A percentile compares a stretch with the other conserved stretches of the same genome.
These are phyloP conservation scores for Epichloe glyceriae DNA, from an alignment of 2,329 filamentous ascomycete genomes.

Conservation along the genomic window DNA sequence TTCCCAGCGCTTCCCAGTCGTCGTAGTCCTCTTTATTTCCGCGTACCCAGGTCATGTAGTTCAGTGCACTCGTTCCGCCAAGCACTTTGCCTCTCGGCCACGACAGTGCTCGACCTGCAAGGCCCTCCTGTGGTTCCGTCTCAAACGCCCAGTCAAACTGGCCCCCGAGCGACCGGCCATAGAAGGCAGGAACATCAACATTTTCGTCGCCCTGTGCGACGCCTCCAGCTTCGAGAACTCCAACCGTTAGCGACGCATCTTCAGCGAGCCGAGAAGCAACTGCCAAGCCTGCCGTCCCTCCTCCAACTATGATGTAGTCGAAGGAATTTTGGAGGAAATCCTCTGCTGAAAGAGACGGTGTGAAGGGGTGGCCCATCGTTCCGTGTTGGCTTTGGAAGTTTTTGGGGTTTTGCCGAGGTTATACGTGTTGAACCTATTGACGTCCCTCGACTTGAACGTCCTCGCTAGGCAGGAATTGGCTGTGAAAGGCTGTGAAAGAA, in stretches of 20 bases:
- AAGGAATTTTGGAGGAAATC: constrained; percentile 15
- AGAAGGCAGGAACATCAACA: constrained; percentile 27
- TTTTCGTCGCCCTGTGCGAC: constrained; percentile 16
- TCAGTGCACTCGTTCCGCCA: constrained; percentile 49
- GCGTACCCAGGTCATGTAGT: constrained; percentile 42
- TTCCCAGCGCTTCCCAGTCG: constrained; percentile 44
- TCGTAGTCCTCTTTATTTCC: constrained; percentile 37
- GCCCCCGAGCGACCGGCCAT: constrained; percentile 23
- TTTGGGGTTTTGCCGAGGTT: not conserved
- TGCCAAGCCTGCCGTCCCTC: constrained; percentile 40
- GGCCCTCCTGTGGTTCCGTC: constrained; percentile 24
- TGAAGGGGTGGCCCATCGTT: not conserved
- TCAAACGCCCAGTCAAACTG: constrained; percentile 28
- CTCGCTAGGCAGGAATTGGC: not conserved
- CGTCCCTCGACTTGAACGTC: too few relatives aligned
- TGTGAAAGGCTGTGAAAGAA: not conserved
- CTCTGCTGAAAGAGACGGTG: constrained; percentile 5
- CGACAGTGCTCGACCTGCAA: constrained; percentile 25
- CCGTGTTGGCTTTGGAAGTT: not conserved
- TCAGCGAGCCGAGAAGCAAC: constrained; percentile 35
- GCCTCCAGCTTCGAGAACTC: constrained; percentile 20
- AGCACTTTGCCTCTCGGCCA: constrained; percentile 37
- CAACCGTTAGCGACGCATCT: constrained; percentile 14
- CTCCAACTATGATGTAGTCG: constrained; percentile 34
- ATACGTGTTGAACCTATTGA: too few relatives aligned